Evolutionary conservation across 164 flowering plant genomes (phyloP), one percentile per base, ranked within the genome.

Genomic region (Tinospora cordifolia): DNA sequence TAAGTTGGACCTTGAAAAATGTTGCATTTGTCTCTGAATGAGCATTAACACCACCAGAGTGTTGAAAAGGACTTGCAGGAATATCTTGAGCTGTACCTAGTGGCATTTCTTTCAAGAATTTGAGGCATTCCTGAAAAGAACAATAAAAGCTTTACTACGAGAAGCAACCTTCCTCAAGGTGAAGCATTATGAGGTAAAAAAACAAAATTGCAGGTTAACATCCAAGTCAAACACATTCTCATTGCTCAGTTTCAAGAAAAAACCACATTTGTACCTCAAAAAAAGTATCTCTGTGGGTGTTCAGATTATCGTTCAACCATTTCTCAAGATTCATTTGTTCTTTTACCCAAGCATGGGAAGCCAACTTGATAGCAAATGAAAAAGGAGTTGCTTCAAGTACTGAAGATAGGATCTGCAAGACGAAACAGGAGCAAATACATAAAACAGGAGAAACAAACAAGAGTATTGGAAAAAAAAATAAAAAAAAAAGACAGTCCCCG

Each of bases 91-190:
- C 70, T 41, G 75, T 75, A 75, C 77, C 84, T 44, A 76, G 41
- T 17, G 85, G 84, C 21, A 82, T 75, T 74, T 87, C 97, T 82
- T 83, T 95, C 44, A 91, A 51, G 74, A 91, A 91, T 71, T 79
- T 85, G 36, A 95, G 81, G 78, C 99, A 95, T 73, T 83, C 98
- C 99, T 95, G 86, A 44, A 79, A 78, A 65, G 47, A 46, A 2
- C 41, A 74, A 30, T 4, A 65, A 49, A 27, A 26, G 64, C 39
- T 36, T 54, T 54, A 54, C 60, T 54, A 21, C n/a, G 2, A 15
- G 19, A 54, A 9, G 19, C 24, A 54, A 54, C 21, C 21, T 19
- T 54, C 22, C n/a, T 54, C 4, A 30, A 4, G 36, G 36, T 30
- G 36, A 30, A 4, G 36, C 3, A 30, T 30, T 30, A 30, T 30